Percentiles rank a stretch among this genome's conserved stretches.
phyloP scores from a whole-genome alignment of 1,284 basidiomycete genomes.

The Leccinum solheimii region DNA sequence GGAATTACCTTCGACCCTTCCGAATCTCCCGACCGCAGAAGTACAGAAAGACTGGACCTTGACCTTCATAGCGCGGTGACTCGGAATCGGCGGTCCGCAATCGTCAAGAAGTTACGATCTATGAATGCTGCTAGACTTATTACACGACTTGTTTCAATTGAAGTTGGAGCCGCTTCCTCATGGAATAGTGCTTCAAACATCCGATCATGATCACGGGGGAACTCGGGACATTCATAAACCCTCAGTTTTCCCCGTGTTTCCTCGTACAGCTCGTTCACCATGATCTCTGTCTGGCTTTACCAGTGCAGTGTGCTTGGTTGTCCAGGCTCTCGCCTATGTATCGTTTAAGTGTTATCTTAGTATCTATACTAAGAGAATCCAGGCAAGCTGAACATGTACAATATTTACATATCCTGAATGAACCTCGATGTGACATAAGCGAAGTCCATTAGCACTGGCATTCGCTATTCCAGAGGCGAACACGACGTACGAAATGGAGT shows the following conservation, averaged over 20 bases:
- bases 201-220: background rate
- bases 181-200: background rate
- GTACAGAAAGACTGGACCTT: background rate
- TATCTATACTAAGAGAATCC: too few relatives aligned
- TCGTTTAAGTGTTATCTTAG: constrained; percentile 6
- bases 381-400: too few relatives aligned
- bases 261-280: background rate
- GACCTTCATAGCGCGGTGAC: too few relatives aligned
- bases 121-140: background rate
- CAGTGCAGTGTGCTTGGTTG: constrained; percentile 2
- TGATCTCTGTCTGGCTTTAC: constrained; percentile 6
- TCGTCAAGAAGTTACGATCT: too few relatives aligned
- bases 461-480: too few relatives aligned
- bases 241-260: background rate
- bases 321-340: constrained; percentile 14
- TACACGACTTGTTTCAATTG: background rate
- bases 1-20: background rate
- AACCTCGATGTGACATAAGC: too few relatives aligned
- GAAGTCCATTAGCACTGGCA: too few relatives aligned
- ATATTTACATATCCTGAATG: too few relatives aligned
- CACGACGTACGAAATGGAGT: background rate
- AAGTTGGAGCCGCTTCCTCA: background rate
- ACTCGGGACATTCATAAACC: constrained; percentile 13
- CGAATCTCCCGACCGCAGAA: background rate
- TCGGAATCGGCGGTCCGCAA: too few relatives aligned